Percentiles rank a stretch among this genome's conserved stretches.
These are phyloP conservation scores for Coemansia sp. DNA, from an alignment of 192 early-diverging fungal species.

Conservation along the genomic window DNA sequence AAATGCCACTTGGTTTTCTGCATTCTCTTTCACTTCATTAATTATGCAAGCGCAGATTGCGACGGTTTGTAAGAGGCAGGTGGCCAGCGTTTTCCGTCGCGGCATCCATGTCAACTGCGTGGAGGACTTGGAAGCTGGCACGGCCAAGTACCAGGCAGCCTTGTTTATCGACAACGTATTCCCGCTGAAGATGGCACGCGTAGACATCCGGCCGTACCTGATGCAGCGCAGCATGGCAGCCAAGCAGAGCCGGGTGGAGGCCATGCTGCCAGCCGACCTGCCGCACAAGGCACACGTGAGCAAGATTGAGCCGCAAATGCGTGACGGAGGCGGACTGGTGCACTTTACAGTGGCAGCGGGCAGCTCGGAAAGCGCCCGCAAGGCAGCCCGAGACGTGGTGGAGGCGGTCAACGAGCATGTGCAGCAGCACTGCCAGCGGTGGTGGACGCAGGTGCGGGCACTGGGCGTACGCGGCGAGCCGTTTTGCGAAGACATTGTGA, in stretches of 20 bases:
- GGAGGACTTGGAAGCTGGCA: slow-evolving; percentile 1
- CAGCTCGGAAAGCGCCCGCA: slow-evolving; percentile 11
- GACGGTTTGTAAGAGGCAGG: no score
- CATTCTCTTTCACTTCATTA: no score
- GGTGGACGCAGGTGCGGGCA: slow-evolving; percentile 62
- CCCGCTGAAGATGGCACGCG: slow-evolving; percentile 43
- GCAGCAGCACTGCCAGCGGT: slow-evolving; percentile 53
- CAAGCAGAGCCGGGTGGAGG: slow-evolving; percentile 24
- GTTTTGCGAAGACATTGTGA: slow-evolving; percentile 71
- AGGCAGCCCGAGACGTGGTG: slow-evolving; percentile 22
- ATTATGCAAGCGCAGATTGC: no score
- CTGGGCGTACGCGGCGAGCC: slow-evolving; percentile 68
- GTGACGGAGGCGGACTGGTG: slow-evolving; percentile 49
- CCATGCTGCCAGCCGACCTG: slow-evolving; percentile 28
- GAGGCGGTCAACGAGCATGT: slow-evolving; percentile 52
- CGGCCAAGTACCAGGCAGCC: slow-evolving; percentile 33
- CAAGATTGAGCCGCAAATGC: slow-evolving; percentile 32
- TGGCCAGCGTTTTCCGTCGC: not conserved
- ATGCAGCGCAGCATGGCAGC: slow-evolving; percentile 31
- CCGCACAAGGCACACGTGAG: slow-evolving; percentile 31
- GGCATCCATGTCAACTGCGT: slow-evolving; percentile 31
- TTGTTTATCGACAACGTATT: slow-evolving; percentile 53
- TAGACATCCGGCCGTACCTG: slow-evolving; percentile 50
- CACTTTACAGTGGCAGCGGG: slow-evolving; percentile 32
- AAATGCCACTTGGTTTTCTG: not conserved